Evolutionary conservation across 2,329 filamentous ascomycete species (phyloP).

Genomic region (Raffaelea arxii): DNA sequence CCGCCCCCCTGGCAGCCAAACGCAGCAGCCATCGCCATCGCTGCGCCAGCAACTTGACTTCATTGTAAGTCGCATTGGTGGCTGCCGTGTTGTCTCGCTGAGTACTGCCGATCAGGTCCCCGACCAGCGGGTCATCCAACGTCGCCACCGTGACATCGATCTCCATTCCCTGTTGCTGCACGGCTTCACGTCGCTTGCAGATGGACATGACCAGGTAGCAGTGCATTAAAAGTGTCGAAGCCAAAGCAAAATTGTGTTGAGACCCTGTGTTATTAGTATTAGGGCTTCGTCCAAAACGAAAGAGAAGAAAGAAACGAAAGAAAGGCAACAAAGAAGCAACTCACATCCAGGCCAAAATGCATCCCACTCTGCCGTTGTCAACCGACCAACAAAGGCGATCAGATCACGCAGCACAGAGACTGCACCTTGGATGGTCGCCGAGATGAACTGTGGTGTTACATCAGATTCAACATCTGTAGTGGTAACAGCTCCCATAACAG

Average conservation of each 20-base stretch:
- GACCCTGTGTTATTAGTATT: background rate
- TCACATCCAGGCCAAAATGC: conserved; percentile 7
- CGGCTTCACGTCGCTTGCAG: background rate
- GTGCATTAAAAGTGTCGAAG: conserved; percentile 5
- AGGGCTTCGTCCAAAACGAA: background rate
- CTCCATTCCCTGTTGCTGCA: no score
- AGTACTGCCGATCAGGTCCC: no score
- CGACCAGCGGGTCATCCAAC: no score
- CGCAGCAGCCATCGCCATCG: conserved; percentile 4
- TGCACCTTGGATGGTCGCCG: conserved; percentile 1
- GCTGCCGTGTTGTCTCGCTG: no score
- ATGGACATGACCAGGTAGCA: conserved; percentile 1
- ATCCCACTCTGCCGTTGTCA: conserved; percentile 8
- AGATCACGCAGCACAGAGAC: background rate
- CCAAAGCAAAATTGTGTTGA: conserved; percentile 5
- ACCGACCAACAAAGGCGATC: conserved; percentile 3
- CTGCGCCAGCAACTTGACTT: background rate
- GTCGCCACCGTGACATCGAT: no score
- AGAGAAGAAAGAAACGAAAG: background rate
- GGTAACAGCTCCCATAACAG: no score
- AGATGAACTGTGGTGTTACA: background rate
- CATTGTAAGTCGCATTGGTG: background rate
- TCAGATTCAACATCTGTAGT: no score
- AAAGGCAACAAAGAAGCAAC: background rate
- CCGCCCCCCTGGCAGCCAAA: background rate